Percentiles rank a stretch among this genome's conserved stretches.
Evolutionary conservation across 768 basidiomycete species (phyloP).

Genomic region (Pholiota molesta): DNA sequence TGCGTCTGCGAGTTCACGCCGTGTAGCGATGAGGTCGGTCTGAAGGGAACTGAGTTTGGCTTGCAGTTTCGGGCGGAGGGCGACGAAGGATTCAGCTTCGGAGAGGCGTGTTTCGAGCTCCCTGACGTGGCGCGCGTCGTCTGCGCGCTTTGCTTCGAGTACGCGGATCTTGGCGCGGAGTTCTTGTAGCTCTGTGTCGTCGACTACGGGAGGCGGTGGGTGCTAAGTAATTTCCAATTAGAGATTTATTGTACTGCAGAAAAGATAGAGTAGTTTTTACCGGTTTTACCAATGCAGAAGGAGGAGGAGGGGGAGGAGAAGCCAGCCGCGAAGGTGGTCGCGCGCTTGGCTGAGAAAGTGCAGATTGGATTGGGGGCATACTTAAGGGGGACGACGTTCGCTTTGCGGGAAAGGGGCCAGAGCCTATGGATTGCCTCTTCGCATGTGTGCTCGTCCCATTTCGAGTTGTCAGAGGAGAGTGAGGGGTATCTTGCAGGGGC

Average conservation of each 20-base stretch:
- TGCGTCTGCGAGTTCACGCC: slow-evolving; percentile 77
- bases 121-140: slow-evolving; percentile 83
- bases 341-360: slow-evolving; percentile 14
- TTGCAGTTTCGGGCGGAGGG: slow-evolving; percentile 88
- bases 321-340: slow-evolving; percentile 27
- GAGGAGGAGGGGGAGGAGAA: slow-evolving; percentile 26
- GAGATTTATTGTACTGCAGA: background rate
- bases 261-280: too few species aligned
- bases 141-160: slow-evolving; percentile 83
- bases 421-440: slow-evolving; percentile 9
- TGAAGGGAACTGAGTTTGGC: slow-evolving; percentile 83
- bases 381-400: slow-evolving; percentile 45
- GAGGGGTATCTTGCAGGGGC: slow-evolving; percentile 39
- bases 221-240: background rate
- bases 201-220: slow-evolving; percentile 29
- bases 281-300: slow-evolving; percentile 1
- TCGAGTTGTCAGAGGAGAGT: slow-evolving; percentile 34
- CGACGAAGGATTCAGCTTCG: slow-evolving; percentile 83
- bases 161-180: slow-evolving; percentile 82
- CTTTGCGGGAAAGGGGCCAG: slow-evolving; percentile 27
- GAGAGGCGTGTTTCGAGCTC: slow-evolving; percentile 83
- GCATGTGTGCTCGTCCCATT: slow-evolving; percentile 25
- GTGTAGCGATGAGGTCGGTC: slow-evolving; percentile 74
- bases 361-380: slow-evolving; percentile 33
- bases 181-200: slow-evolving; percentile 76